Percentiles rank a stretch among this genome's conserved stretches.
Evolutionary conservation across 1,284 basidiomycete species (phyloP).

Genomic region (Puccinia polysora): DNA sequence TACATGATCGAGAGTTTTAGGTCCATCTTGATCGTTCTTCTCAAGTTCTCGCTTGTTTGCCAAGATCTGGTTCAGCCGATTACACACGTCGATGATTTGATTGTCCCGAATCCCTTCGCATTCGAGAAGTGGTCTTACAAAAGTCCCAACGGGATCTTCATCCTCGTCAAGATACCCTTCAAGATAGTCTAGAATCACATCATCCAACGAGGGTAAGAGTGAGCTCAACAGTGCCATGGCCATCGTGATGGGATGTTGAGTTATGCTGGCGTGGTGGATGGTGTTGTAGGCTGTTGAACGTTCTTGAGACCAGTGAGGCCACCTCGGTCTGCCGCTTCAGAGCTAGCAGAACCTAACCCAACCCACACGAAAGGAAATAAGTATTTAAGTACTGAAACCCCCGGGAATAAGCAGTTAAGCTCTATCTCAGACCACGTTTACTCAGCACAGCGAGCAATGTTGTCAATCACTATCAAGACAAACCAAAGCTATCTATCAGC

Average conservation of each 20-base stretch:
- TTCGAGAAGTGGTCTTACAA: conserved; percentile 33
- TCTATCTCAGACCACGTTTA: too few species aligned
- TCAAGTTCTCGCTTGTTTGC: conserved; percentile 57
- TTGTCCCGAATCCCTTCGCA: conserved; percentile 29
- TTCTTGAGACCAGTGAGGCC: too few species aligned
- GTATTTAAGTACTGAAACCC: too few species aligned
- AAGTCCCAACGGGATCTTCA: conserved; percentile 59
- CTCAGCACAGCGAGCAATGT: too few species aligned
- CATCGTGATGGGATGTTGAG: conserved; percentile 45
- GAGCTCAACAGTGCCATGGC: conserved; percentile 71
- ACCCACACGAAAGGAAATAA: too few species aligned
- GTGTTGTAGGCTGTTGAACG: too few species aligned
- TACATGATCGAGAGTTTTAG: conserved; percentile 53
- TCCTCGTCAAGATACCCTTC: conserved; percentile 87
- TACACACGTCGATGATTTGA: conserved; percentile 74
- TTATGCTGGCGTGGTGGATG: too few species aligned
- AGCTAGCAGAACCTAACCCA: too few species aligned
- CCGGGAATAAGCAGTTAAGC: too few species aligned
- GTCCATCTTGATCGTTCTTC: conserved; percentile 50
- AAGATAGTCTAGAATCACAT: conserved; percentile 87
- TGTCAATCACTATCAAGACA: too few species aligned
- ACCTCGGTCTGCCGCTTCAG: too few species aligned
- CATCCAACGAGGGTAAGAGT: conserved; percentile 80
- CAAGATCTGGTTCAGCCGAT: conserved; percentile 71
- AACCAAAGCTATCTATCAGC: too few species aligned